These are phyloP conservation scores for Eragrostis nindensis DNA, from an alignment of 176 grass and related monocot genomes.

Conservation along the genomic window DNA sequence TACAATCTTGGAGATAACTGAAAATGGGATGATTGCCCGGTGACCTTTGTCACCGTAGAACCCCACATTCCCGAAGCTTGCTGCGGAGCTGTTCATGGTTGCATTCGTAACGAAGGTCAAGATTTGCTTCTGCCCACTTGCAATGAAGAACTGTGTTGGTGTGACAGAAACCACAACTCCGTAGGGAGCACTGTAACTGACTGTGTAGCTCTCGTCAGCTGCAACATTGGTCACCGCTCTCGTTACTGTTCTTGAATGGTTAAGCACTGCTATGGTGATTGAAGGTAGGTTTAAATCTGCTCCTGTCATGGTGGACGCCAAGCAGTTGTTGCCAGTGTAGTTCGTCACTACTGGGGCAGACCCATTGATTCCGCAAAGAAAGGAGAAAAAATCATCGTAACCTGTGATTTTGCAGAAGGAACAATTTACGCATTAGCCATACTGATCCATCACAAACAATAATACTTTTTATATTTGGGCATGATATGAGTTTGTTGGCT, in stretches of 20 bases:
- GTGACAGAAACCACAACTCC: conserved; percentile 54
- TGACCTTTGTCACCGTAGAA: conserved; percentile 85
- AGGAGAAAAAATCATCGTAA: conserved; percentile 80
- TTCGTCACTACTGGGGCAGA: conserved; percentile 74
- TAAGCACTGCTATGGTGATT: conserved; percentile 79
- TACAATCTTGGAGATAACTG: conserved; percentile 75
- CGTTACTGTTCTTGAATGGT: conserved; percentile 59
- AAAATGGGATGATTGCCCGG: conserved; percentile 60
- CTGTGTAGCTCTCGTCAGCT: conserved; percentile 61
- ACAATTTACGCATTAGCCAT: conserved; percentile 1
- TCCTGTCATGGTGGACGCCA: conserved; percentile 52
- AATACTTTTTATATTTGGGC: no score
- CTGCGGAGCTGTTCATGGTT: conserved; percentile 57
- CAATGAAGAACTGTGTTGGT: conserved; percentile 60
- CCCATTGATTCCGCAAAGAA: conserved; percentile 93
- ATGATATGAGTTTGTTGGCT: neutral
- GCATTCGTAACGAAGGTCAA: conserved; percentile 73
- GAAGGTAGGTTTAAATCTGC: conserved; percentile 89
- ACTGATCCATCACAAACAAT: no score
- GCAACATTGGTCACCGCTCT: conserved; percentile 76
- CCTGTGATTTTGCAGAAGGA: conserved; percentile 44
- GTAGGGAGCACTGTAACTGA: conserved; percentile 68
- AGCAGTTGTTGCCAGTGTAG: conserved; percentile 78
- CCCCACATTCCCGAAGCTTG: conserved; percentile 76
- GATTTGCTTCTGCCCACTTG: conserved; percentile 64